phyloP scores from a whole-genome alignment of 495 filamentous ascomycete genomes.

The Lichenothelia convexa region DNA sequence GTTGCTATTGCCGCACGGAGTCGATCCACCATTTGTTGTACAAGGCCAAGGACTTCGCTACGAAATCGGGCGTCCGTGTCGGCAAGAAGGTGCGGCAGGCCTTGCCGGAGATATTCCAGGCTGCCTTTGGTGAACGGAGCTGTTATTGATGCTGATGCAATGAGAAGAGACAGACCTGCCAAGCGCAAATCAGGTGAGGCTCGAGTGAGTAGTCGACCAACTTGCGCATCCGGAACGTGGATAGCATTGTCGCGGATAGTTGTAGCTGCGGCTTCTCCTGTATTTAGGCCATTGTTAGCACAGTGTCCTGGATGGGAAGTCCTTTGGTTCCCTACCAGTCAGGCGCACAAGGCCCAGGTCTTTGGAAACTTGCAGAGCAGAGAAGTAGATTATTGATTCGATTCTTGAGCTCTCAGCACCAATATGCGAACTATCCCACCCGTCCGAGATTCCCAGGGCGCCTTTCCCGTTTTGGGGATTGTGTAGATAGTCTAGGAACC shows the following conservation, averaged over 20 bases:
- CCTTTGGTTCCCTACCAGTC: too few relatives aligned
- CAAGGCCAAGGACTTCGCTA: conserved; percentile 54
- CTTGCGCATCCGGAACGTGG: conserved; percentile 21
- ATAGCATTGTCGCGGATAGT: conserved; percentile 9
- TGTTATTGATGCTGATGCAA: conserved; percentile 48
- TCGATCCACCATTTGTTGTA: conserved; percentile 37
- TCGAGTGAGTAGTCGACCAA: conserved; percentile 41
- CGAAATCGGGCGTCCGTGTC: conserved; percentile 73
- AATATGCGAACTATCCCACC: too few relatives aligned
- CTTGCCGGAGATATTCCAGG: conserved; percentile 37
- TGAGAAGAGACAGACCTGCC: conserved; percentile 55
- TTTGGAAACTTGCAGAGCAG: too few relatives aligned
- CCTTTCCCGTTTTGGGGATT: too few relatives aligned
- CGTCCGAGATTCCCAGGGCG: too few relatives aligned
- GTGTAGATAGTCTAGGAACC: conserved; percentile 34
- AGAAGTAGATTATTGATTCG: too few relatives aligned
- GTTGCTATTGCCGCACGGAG: conserved; percentile 12
- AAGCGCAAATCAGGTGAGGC: conserved; percentile 45
- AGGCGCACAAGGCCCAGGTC: too few relatives aligned
- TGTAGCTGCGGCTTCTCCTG: too few relatives aligned
- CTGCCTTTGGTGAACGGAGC: conserved; percentile 44
- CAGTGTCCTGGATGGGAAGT: too few relatives aligned
- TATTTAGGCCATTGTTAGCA: too few relatives aligned
- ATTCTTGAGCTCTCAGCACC: too few relatives aligned
- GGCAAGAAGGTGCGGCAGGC: conserved; percentile 50